Conservation (phyloP, 2,329 filamentous ascomycete species). For the Aspergillus melleus region DNA sequence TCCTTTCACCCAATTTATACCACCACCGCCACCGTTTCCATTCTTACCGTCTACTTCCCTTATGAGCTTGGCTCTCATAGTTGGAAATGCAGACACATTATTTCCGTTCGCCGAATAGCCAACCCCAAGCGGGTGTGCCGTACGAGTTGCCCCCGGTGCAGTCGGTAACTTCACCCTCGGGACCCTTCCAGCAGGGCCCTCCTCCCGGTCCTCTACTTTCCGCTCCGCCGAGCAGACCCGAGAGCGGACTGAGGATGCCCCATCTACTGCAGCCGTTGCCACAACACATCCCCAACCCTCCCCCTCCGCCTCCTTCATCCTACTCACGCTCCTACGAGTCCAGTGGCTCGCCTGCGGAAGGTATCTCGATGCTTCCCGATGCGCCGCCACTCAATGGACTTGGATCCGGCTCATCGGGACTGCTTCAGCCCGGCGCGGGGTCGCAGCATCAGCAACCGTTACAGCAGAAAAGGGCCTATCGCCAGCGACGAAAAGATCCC, state of each 20-base stretch:
- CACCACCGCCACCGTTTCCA: neutral
- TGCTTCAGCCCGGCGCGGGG: slow-evolving; percentile 45
- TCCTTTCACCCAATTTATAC: slow-evolving; percentile 3
- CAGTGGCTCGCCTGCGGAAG: slow-evolving; percentile 41
- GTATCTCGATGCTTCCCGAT: slow-evolving; percentile 36
- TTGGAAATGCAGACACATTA: slow-evolving; percentile 36
- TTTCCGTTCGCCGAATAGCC: slow-evolving; percentile 29
- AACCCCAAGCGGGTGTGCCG: slow-evolving; percentile 23
- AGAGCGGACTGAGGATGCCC: slow-evolving; percentile 43
- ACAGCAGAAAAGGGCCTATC: slow-evolving; percentile 84
- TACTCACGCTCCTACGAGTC: slow-evolving; percentile 44
- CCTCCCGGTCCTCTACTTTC: slow-evolving; percentile 33
- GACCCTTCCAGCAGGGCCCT: slow-evolving; percentile 25
- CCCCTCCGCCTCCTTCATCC: slow-evolving; percentile 26
- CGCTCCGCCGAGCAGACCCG: slow-evolving; percentile 40
- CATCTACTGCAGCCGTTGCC: slow-evolving; percentile 41
- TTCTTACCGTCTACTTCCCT: slow-evolving; percentile 6
- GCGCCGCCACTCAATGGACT: slow-evolving; percentile 39
- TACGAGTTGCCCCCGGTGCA: slow-evolving; percentile 40
- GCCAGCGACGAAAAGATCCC: slow-evolving; percentile 91
- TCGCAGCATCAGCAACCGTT: slow-evolving; percentile 63
- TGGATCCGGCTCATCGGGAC: slow-evolving; percentile 36
- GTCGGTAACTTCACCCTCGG: slow-evolving; percentile 34
- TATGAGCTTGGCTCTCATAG: slow-evolving; percentile 20
- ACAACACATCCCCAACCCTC: slow-evolving; percentile 23